A percentile compares a stretch with the other conserved stretches of the same genome.
These are phyloP conservation scores for Malus orientalis DNA, from an alignment of 306 rosid species.

Conservation along the genomic window DNA sequence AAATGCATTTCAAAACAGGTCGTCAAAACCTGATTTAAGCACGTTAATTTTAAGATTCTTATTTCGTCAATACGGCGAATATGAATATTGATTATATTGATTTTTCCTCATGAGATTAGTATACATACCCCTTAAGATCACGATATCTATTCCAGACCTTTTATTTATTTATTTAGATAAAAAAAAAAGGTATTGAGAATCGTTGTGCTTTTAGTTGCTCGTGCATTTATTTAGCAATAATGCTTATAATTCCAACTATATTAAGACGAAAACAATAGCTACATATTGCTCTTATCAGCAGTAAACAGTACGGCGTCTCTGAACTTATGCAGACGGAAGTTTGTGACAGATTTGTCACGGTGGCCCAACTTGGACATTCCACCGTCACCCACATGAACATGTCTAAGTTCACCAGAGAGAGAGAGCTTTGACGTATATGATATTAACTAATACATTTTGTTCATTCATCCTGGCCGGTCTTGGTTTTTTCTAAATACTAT, in stretches of 20 bases:
- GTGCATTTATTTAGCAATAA: not conserved
- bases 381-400: not conserved
- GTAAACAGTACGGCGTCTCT: not conserved
- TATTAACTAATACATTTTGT: not conserved
- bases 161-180: too few species aligned
- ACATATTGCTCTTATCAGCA: not conserved
- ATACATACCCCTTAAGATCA: not conserved
- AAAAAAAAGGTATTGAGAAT: not conserved
- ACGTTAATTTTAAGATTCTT: too few species aligned
- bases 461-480: not conserved
- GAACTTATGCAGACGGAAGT: not conserved
- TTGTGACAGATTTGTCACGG: not conserved
- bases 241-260: not conserved
- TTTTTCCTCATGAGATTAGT: too few species aligned
- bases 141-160: not conserved
- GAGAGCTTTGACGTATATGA: not conserved
- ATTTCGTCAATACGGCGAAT: too few species aligned
- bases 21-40: accelerated
- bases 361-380: not conserved
- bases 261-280: not conserved
- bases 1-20: not conserved
- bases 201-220: not conserved
- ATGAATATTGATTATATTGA: too few species aligned
- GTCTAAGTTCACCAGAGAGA: not conserved
- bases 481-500: conserved; percentile 8